Evolutionary conservation across 768 basidiomycete species (phyloP).

Genomic region (Cubamyces lactineus): DNA sequence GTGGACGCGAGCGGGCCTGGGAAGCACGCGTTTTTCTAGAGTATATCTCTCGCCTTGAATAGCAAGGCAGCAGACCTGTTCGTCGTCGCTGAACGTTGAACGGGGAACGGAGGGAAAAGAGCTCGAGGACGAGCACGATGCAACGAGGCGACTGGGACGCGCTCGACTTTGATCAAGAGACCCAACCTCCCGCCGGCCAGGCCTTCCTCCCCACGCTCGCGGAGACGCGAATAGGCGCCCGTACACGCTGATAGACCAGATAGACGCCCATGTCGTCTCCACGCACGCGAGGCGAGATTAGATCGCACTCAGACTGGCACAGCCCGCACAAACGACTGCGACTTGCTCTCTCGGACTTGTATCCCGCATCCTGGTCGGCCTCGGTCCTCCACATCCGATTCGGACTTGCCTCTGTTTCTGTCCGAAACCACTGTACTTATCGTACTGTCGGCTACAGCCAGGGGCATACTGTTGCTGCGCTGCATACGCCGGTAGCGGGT

Average conservation of each 20-base stretch:
- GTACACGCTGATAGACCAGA: slow-evolving; percentile 4
- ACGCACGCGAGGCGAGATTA: background rate
- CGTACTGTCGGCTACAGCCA: no score
- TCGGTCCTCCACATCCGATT: slow-evolving; percentile 14
- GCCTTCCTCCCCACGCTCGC: background rate
- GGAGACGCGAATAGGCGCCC: background rate
- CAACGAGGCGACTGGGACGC: slow-evolving; percentile 15
- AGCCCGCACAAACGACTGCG: background rate
- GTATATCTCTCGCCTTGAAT: no score
- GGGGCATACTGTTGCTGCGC: no score
- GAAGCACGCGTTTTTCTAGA: background rate
- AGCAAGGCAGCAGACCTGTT: no score
- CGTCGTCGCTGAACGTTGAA: no score
- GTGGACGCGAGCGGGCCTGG: background rate
- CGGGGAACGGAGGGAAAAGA: no score
- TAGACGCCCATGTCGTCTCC: background rate
- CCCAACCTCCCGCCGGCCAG: no score
- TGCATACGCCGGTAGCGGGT: no score
- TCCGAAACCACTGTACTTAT: no score
- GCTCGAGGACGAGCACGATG: slow-evolving; percentile 3
- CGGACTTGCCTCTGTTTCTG: no score
- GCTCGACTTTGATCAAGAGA: background rate
- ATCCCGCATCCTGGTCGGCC: slow-evolving; percentile 3
- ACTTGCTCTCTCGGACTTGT: background rate
- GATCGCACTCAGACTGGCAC: background rate